Evolutionary conservation across 192 early-diverging fungal species (phyloP).

Genomic region (Coemansia nantahalensis): DNA sequence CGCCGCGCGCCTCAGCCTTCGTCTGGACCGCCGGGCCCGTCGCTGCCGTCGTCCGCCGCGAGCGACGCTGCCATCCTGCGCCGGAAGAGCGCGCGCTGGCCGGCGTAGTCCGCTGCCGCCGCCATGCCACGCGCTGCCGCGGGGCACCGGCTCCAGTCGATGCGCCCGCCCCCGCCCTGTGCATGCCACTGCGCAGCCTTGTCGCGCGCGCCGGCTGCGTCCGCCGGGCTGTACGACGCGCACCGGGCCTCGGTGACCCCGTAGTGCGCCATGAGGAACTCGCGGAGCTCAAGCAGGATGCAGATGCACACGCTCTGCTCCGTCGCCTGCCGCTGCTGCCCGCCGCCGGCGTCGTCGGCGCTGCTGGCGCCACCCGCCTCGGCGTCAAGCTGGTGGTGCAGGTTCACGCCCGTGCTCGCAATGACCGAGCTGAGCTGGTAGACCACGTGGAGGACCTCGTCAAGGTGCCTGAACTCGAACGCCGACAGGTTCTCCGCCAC

Average conservation of each 20-base stretch:
- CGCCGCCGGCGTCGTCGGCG: neutral
- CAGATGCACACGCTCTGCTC: conserved; percentile 60
- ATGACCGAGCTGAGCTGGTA: conserved; percentile 72
- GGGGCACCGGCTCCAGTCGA: conserved; percentile 40
- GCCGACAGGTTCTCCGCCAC: conserved; percentile 80
- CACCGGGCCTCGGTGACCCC: conserved; percentile 55
- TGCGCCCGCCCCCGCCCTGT: conserved; percentile 29
- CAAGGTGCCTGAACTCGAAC: conserved; percentile 74
- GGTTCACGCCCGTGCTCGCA: conserved; percentile 65
- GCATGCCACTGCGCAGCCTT: conserved; percentile 55
- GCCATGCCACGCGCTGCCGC: conserved; percentile 39
- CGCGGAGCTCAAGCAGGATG: conserved; percentile 62
- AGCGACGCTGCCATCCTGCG: conserved; percentile 43
- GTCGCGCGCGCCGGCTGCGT: conserved; percentile 53
- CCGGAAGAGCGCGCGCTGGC: conserved; percentile 35
- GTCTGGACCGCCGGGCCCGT: neutral
- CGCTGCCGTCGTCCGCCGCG: conserved; percentile 5
- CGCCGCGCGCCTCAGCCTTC: too few species aligned
- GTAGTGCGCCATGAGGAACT: conserved; percentile 62
- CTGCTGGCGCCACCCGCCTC: conserved; percentile 10
- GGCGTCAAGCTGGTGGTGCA: conserved; percentile 52
- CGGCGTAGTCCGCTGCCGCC: conserved; percentile 20
- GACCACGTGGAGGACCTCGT: conserved; percentile 77
- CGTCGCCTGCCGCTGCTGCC: conserved; percentile 28
- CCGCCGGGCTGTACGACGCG: conserved; percentile 50